A percentile compares a stretch with the other conserved stretches of the same genome.
Evolutionary conservation across 306 rosid species (phyloP).

Genomic region (Pterocarpus santalinus): DNA sequence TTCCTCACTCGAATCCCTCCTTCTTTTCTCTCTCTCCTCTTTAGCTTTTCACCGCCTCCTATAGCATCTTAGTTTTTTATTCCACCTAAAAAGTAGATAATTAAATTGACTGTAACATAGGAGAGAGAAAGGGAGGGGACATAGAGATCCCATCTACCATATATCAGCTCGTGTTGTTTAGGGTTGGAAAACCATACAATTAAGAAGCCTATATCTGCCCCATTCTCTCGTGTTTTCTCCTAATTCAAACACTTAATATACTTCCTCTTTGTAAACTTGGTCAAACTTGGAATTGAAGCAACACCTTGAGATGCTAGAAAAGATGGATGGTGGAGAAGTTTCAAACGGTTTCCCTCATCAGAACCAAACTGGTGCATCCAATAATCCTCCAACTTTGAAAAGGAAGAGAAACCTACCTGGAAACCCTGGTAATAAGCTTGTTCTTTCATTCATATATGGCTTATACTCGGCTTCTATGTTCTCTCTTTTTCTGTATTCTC

Average conservation of each 20-base stretch:
- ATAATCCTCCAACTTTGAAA: slow-evolving; percentile 54
- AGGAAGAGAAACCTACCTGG: slow-evolving; percentile 83
- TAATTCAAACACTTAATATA: slow-evolving; percentile 24
- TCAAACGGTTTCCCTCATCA: slow-evolving; percentile 55
- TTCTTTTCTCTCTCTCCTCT: slow-evolving; percentile 39
- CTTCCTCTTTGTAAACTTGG: slow-evolving; percentile 38
- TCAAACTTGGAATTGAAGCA: slow-evolving; percentile 28
- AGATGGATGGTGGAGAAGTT: slow-evolving; percentile 59
- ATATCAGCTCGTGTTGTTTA: slow-evolving; percentile 42
- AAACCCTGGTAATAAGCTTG: slow-evolving; percentile 63
- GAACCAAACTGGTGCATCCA: slow-evolving; percentile 52
- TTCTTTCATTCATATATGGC: not conserved
- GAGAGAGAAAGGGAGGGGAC: slow-evolving; percentile 38
- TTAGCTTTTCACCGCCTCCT: slow-evolving; percentile 73
- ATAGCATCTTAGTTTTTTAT: slow-evolving; percentile 51
- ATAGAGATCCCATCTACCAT: slow-evolving; percentile 56
- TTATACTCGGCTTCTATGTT: not conserved
- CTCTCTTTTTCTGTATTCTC: not conserved
- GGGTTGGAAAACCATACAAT: slow-evolving; percentile 44
- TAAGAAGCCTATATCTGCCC: slow-evolving; percentile 26
- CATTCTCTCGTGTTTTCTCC: slow-evolving; percentile 47
- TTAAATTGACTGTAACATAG: slow-evolving; percentile 49
- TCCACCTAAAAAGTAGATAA: slow-evolving; percentile 65
- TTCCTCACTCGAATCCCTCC: not conserved
- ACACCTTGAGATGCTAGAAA: slow-evolving; percentile 42